These are phyloP conservation scores for Medicago ruthenica DNA, from an alignment of 306 rosid genomes.

Conservation along the genomic window DNA sequence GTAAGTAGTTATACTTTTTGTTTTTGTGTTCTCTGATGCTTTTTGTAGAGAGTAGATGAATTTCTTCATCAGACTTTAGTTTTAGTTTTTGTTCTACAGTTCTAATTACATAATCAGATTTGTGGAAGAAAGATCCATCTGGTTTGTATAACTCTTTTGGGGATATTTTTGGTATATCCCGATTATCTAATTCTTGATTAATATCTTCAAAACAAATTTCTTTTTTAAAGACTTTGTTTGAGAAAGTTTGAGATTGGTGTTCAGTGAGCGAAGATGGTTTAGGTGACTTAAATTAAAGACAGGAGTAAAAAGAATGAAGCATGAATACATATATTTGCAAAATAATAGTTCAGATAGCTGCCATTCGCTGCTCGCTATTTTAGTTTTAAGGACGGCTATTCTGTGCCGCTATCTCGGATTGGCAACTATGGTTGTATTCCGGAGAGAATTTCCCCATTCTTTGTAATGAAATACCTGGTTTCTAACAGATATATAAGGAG, in stretches of 20 bases:
- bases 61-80: not conserved
- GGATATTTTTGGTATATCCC: not conserved
- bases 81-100: not conserved
- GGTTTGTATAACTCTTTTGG: constrained; percentile 3
- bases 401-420: not conserved
- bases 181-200: not conserved
- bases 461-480: constrained; percentile 2
- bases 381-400: not conserved
- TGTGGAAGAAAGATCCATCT: not conserved
- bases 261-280: not conserved
- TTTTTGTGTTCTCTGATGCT: not conserved
- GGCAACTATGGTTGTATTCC: not conserved
- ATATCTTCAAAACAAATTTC: not conserved
- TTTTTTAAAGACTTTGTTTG: not conserved
- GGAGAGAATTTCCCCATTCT: not conserved
- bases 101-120: not conserved
- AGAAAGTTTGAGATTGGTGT: not conserved
- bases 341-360: not conserved
- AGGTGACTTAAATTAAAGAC: not conserved
- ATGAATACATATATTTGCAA: not conserved
- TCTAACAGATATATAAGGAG: constrained; percentile 4
- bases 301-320: not conserved
- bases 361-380: not conserved
- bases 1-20: constrained; percentile 1
- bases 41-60: not conserved